phyloP scores from a whole-genome alignment of 345 rosid genomes.

The Jatropha curcas region DNA sequence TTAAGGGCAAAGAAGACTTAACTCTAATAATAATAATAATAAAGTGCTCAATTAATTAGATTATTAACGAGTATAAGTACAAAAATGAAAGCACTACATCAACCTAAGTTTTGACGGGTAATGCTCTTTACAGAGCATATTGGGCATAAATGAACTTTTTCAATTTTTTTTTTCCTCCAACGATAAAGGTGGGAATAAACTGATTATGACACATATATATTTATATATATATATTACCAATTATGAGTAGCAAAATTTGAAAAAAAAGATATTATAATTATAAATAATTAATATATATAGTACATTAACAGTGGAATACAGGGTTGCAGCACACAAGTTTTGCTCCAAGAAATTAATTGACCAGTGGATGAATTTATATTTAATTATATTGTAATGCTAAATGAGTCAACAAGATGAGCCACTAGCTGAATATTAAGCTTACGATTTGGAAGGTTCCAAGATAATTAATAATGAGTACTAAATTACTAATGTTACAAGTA shows the following conservation, averaged over 20 bases:
- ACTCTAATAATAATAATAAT: neutral
- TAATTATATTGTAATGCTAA: slow-evolving; percentile 7
- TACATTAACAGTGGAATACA: slow-evolving; percentile 30
- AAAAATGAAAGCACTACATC: slow-evolving; percentile 30
- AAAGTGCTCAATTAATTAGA: neutral
- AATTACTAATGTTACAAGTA: too few relatives aligned
- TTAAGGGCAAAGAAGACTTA: neutral
- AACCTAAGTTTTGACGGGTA: slow-evolving; percentile 34
- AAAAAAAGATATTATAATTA: neutral
- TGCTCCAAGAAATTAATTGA: too few relatives aligned
- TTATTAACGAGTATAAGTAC: too few relatives aligned
- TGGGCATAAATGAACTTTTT: slow-evolving; percentile 29
- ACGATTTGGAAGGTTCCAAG: too few relatives aligned
- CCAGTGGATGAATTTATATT: neutral
- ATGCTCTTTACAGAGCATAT: slow-evolving; percentile 33
- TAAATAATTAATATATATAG: neutral
- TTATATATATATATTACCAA: neutral
- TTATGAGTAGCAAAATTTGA: slow-evolving; percentile 1
- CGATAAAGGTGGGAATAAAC: slow-evolving; percentile 11
- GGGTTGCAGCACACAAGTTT: neutral
- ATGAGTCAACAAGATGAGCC: slow-evolving; percentile 6
- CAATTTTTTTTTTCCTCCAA: neutral
- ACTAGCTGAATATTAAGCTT: neutral
- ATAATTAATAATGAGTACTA: too few relatives aligned
- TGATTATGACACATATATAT: neutral